A percentile compares a stretch with the other conserved stretches of the same genome.
Evolutionary conservation across 1,139 yeast genomes (phyloP).

Genomic region (Suhomyces taliae): DNA sequence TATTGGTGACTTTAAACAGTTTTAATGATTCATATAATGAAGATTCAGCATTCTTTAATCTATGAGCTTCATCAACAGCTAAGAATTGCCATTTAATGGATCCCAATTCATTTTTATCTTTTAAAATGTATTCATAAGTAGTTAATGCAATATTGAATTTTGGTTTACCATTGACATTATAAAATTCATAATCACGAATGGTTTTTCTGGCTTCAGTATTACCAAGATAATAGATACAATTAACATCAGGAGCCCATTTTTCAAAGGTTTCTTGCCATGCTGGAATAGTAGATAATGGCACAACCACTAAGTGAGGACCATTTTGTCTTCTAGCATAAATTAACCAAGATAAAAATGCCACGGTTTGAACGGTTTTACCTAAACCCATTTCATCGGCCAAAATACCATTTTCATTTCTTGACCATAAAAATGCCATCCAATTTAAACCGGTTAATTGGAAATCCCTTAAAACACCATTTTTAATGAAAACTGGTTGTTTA

Average conservation of each 20-base stretch:
- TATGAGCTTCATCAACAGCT: conserved; percentile 98
- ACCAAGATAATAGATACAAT: conserved; percentile 90
- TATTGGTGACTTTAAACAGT: conserved; percentile 79
- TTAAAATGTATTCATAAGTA: conserved; percentile 92
- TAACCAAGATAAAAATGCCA: conserved; percentile 90
- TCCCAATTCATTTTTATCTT: conserved; percentile 81
- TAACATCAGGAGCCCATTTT: conserved; percentile 95
- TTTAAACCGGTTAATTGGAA: conserved; percentile 97
- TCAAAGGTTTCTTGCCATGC: conserved; percentile 99
- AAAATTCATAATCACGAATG: conserved; percentile 85
- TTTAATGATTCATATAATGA: conserved; percentile 85
- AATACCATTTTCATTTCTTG: conserved; percentile 95
- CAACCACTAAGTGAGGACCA: conserved; percentile 96
- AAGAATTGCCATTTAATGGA: conserved; percentile 89
- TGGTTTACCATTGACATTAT: conserved; percentile 53
- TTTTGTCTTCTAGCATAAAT: conserved; percentile 92
- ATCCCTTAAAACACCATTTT: conserved; percentile 90
- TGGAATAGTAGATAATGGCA: conserved; percentile 93
- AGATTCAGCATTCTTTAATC: conserved; percentile 91
- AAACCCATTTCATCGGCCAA: conserved; percentile 99
- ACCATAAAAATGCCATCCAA: conserved; percentile 99
- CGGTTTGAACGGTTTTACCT: conserved; percentile 98
- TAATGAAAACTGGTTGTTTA: conserved; percentile 85
- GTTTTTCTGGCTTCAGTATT: conserved; percentile 82
- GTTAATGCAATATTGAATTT: conserved; percentile 88